phyloP scores from a whole-genome alignment of 331 rosid genomes.

The Phaseolus coccineus region DNA sequence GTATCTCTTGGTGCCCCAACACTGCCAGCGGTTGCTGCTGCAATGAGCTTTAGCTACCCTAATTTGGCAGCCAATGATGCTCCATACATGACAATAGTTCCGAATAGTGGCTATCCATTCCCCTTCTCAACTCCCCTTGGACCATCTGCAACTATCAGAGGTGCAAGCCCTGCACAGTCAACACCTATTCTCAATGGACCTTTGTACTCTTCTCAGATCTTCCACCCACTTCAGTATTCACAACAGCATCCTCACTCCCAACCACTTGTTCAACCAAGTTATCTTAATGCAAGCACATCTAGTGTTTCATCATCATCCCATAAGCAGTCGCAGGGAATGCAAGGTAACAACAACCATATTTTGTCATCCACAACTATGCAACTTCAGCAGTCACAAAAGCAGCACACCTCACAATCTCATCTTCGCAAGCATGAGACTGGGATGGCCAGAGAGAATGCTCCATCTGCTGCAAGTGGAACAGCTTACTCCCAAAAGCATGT shows the following conservation, averaged over 20 bases:
- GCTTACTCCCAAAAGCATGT: constrained; percentile 48
- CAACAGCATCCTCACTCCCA: constrained; percentile 52
- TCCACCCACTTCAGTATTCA: constrained; percentile 59
- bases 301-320: constrained; percentile 49
- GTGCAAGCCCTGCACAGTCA: constrained; percentile 52
- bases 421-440: constrained; percentile 54
- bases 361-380: constrained; percentile 48
- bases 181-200: constrained; percentile 52
- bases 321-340: constrained; percentile 53
- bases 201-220: constrained; percentile 55
- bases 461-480: constrained; percentile 44
- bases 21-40: constrained; percentile 42
- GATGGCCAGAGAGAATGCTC: constrained; percentile 39
- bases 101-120: constrained; percentile 53
- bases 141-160: constrained; percentile 50
- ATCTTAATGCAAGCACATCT: constrained; percentile 49
- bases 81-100: constrained; percentile 53
- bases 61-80: constrained; percentile 51
- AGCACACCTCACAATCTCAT: constrained; percentile 39
- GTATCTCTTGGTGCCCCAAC: constrained; percentile 47
- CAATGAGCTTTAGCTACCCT: constrained; percentile 48
- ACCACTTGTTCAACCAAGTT: constrained; percentile 44
- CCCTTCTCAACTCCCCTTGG: constrained; percentile 55
- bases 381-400: constrained; percentile 53
- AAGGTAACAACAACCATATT: constrained; percentile 41